These are phyloP conservation scores for Paramecium caudatum DNA, from an alignment of 73 alveolate genomes.

Conservation along the genomic window DNA sequence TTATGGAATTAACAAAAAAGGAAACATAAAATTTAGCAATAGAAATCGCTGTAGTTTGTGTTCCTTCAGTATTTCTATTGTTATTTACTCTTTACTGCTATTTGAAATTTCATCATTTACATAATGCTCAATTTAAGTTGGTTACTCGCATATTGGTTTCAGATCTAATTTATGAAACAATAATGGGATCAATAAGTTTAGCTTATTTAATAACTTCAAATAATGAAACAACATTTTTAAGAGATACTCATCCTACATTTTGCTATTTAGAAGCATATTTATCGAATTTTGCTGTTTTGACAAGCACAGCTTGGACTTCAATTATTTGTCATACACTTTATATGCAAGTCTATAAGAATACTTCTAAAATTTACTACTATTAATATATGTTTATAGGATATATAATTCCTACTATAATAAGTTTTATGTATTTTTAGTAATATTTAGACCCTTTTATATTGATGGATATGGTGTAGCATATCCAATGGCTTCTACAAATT, in stretches of 20 bases:
- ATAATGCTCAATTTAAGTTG: slow-evolving; percentile 49
- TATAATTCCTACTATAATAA: background rate
- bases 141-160: slow-evolving; percentile 44
- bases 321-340: slow-evolving; percentile 38
- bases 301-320: slow-evolving; percentile 65
- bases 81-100: slow-evolving; percentile 39
- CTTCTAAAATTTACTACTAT: background rate
- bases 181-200: background rate
- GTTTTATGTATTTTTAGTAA: slow-evolving; percentile 20
- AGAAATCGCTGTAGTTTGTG: slow-evolving; percentile 2
- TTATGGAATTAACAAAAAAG: slow-evolving; percentile 23
- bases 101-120: background rate
- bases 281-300: slow-evolving; percentile 35
- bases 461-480: slow-evolving; percentile 54
- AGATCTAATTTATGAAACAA: slow-evolving; percentile 47
- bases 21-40: background rate
- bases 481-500: slow-evolving; percentile 42
- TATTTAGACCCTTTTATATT: slow-evolving; percentile 53
- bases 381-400: slow-evolving; percentile 25
- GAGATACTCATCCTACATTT: background rate
- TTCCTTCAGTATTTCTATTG: slow-evolving; percentile 16
- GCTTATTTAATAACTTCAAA: background rate
- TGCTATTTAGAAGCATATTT: slow-evolving; percentile 20
- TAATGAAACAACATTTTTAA: background rate
- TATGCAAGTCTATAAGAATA: background rate